Evolutionary conservation across 2,329 filamentous ascomycete genomes (phyloP).

Genomic region (Pseudogymnoascus sp.): DNA sequence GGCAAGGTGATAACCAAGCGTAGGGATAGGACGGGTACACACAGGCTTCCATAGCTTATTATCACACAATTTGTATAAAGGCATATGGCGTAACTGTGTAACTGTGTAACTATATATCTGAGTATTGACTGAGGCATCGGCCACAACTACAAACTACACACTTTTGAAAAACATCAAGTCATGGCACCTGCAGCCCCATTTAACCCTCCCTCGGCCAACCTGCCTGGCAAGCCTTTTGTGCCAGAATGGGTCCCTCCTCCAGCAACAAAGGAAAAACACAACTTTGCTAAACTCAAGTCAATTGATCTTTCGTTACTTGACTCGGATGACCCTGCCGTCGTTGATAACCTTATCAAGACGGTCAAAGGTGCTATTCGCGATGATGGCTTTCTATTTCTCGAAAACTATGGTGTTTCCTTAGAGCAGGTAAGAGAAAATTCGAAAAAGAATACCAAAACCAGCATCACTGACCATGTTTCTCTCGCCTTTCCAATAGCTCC

Average conservation of each 20-base stretch:
- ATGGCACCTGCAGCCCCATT: constrained; percentile 30
- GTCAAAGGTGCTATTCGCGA: constrained; percentile 36
- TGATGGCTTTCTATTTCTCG: constrained; percentile 39
- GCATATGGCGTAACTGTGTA: neutral
- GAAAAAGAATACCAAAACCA: neutral
- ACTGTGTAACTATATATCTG: neutral
- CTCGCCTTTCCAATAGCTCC: constrained; percentile 28
- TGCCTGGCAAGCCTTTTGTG: constrained; percentile 35
- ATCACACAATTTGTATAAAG: constrained; percentile 3
- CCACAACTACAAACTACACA: neutral
- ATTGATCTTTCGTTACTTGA: constrained; percentile 37
- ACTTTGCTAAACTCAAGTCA: constrained; percentile 34
- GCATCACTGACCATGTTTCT: neutral
- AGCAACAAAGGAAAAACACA: constrained; percentile 36
- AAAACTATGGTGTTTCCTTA: constrained; percentile 42
- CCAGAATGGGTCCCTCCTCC: constrained; percentile 36
- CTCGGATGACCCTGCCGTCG: constrained; percentile 34
- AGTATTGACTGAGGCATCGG: neutral
- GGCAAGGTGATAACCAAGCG: neutral
- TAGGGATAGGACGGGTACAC: neutral
- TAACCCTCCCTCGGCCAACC: constrained; percentile 32
- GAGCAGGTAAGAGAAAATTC: constrained; percentile 23
- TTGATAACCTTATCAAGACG: constrained; percentile 35
- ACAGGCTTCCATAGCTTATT: neutral
- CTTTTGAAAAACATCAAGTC: neutral